These are phyloP conservation scores for Lojkania enalia DNA, from an alignment of 2,329 filamentous ascomycete species.

Conservation along the genomic window DNA sequence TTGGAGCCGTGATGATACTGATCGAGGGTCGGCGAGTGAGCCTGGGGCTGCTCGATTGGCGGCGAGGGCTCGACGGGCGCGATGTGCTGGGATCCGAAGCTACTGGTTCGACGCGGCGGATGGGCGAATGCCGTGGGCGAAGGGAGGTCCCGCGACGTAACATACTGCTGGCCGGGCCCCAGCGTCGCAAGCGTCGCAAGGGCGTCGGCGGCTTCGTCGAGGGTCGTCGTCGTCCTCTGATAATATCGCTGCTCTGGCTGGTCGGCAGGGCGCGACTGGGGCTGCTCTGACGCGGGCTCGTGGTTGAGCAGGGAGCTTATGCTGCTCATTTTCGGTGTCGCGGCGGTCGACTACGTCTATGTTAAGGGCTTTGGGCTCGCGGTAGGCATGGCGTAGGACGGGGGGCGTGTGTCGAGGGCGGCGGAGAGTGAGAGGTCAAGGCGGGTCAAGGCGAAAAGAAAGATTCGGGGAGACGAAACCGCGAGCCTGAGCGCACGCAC, in stretches of 20 bases:
- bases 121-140: slow-evolving; percentile 34
- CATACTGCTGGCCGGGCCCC: slow-evolving; percentile 38
- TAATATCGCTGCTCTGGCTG: slow-evolving; percentile 7
- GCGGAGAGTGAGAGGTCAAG: background rate
- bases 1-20: slow-evolving; percentile 52
- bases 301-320: slow-evolving; percentile 44
- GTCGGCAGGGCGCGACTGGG: slow-evolving; percentile 15
- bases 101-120: slow-evolving; percentile 39
- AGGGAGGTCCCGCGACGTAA: slow-evolving; percentile 30
- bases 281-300: slow-evolving; percentile 23
- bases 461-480: background rate
- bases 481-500: no score
- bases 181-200: slow-evolving; percentile 41
- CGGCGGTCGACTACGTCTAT: slow-evolving; percentile 4
- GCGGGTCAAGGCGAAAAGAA: slow-evolving; percentile 1
- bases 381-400: background rate
- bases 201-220: slow-evolving; percentile 47
- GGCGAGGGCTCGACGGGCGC: slow-evolving; percentile 47
- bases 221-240: slow-evolving; percentile 23
- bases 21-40: slow-evolving; percentile 51
- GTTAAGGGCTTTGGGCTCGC: background rate
- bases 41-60: slow-evolving; percentile 36
- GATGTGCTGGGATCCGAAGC: slow-evolving; percentile 34
- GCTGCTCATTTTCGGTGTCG: slow-evolving; percentile 33
- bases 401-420: background rate